Evolutionary conservation across 2,329 filamentous ascomycete species (phyloP), one percentile per base, ranked within the genome.

Genomic region (Diaporthe capsici): DNA sequence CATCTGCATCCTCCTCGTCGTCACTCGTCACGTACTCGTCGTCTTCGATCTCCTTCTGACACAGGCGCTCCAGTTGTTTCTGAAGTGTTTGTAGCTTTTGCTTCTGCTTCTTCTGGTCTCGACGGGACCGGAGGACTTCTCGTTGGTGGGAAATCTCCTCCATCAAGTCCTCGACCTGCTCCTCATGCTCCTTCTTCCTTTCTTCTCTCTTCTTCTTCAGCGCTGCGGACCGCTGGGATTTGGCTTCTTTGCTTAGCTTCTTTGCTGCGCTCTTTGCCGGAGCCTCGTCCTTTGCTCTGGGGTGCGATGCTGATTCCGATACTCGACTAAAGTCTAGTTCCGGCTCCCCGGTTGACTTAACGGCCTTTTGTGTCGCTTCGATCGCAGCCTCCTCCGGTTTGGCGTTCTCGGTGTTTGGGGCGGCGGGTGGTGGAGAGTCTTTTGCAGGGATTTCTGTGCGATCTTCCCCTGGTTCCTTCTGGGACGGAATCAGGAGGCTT

Each of bases 91-190:
- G 47, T 9, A 73, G 34, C 71, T 55, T 73, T 20, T 73, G 71
- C 31, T 63, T 61, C 5, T 73, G 58, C 51, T 65, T 65, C 47
- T 73, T 73, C 58, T 73, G 71, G 55, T 73, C 71, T 17, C 71
- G 58, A 12, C 58, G 71, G 9, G 71, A 73, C 15, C 71, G 71
- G 60, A 73, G 71, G 20, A 73, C 71, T 37, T 65, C 58, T 20
- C 49, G 47, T 47, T 73, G 71, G 13, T 73, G 58, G 22, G 58
- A 3, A 8, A 73, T 65, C 12, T 73, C 71, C 25, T 65, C 71
- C 47, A 65, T 55, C 12, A 73, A 42, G 13, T 73, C 58, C 34
- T 73, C 44, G 2, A 65, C 28, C 44, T 73, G 34, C 34, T 55
- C 58, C 22, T 73, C 71, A 9, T 73, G 58, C 7, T 61, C 58